Conservation (phyloP, 2,329 filamentous ascomycete genomes). For the Anisogramma anomala region DNA sequence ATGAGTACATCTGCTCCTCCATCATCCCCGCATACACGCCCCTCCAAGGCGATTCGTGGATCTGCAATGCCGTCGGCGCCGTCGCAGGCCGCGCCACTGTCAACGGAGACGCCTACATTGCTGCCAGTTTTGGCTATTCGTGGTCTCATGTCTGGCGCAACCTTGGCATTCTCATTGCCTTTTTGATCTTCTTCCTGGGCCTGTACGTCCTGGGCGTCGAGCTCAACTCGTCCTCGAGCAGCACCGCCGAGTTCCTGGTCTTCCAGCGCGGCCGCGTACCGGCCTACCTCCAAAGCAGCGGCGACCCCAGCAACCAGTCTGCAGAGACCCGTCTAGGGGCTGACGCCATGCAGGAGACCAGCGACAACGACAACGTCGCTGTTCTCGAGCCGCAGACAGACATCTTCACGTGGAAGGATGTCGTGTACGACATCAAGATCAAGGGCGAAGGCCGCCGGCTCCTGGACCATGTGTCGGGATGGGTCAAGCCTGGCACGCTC, state of each 20-base stretch:
- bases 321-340: constrained; percentile 17
- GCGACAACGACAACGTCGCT: constrained; percentile 6
- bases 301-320: constrained; percentile 13
- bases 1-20: constrained; percentile 19
- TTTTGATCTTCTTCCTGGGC: constrained; percentile 51
- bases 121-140: constrained; percentile 42
- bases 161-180: constrained; percentile 54
- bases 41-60: constrained; percentile 29
- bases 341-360: constrained; percentile 13
- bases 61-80: constrained; percentile 44
- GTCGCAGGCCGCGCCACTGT: constrained; percentile 41
- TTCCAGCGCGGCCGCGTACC: constrained; percentile 48
- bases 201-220: constrained; percentile 55
- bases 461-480: constrained; percentile 70
- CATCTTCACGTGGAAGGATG: constrained; percentile 69
- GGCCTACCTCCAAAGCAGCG: constrained; percentile 24
- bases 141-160: constrained; percentile 54
- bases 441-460: constrained; percentile 61
- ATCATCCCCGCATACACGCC: constrained; percentile 37
- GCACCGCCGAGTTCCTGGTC: constrained; percentile 57
- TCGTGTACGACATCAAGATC: constrained; percentile 61
- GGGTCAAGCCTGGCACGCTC: constrained; percentile 80
- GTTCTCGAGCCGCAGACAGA: constrained; percentile 27
- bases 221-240: constrained; percentile 49
- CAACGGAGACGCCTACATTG: constrained; percentile 50